phyloP scores from a whole-genome alignment of 192 early-diverging fungal genomes.

The Linnemannia zychae region DNA sequence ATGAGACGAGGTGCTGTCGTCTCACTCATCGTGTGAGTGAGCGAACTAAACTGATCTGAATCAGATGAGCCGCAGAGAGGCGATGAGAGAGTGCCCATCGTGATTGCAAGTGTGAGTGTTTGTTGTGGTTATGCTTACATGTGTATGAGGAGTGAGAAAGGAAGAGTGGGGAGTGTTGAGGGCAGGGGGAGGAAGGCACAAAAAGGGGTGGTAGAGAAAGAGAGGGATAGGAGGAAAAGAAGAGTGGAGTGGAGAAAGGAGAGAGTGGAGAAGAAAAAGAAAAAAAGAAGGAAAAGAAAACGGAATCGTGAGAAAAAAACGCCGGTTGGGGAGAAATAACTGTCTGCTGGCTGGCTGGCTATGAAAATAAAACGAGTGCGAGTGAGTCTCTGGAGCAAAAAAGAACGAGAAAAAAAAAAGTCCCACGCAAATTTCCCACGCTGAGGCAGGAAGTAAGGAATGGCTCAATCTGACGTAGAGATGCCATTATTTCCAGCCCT shows the following conservation, averaged over 20 bases:
- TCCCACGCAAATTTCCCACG: conserved; percentile 38
- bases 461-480: neutral
- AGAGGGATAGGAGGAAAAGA: neutral
- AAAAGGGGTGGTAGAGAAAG: neutral
- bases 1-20: neutral
- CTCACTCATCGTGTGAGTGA: neutral
- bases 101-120: neutral
- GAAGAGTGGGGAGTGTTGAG: conserved; percentile 12
- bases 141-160: neutral
- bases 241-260: neutral
- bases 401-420: conserved; percentile 1
- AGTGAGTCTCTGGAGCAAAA: no score
- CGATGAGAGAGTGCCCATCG: neutral
- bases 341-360: neutral
- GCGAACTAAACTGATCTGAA: neutral
- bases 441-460: conserved; percentile 33
- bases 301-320: conserved; percentile 1
- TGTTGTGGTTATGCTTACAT: neutral
- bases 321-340: conserved; percentile 12
- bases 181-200: conserved; percentile 13
- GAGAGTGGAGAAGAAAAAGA: neutral
- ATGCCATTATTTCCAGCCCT: neutral
- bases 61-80: neutral
- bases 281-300: conserved; percentile 7
- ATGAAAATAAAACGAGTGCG: neutral